Evolutionary conservation across 2,329 filamentous ascomycete species (phyloP), one percentile per base, ranked within the genome.

Genomic region (Microcyclosporella mali): DNA sequence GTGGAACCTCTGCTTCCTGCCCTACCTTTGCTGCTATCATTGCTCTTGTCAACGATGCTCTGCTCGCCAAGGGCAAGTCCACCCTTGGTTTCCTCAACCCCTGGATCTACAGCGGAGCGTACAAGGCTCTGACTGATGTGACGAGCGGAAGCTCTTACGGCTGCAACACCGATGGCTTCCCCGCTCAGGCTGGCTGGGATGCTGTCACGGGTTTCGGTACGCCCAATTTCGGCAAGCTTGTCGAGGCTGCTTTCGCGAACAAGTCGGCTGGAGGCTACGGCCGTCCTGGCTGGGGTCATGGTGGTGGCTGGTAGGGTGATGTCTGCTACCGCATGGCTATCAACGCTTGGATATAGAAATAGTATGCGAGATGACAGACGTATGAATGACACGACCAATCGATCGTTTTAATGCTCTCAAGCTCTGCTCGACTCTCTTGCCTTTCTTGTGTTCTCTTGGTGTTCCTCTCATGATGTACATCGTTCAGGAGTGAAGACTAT

Each of bases 41-140:
- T 33, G 67, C 75, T 1, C 68, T 84, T 6, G 65, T 84, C 45
- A 84, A 84, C 52, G 79, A 83, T 54, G 78, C 74, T 1, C 66
- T 78, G 21, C 58, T 82, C 21, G 64, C 69, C 0, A 63, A 60
- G 2, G 73, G 73, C 4, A 71, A 74, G 57, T 58, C 70, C 0
- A 57, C 67, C 0, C 61, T 81, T 34, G 78, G 78, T 0, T 81
- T 77, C 64, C 46, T 81, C 34, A 81, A 81, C 52, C 77, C 77
- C 0, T 79, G 75, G 74, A 53, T 81, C 2, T 81, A 81, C 56
- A 64, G 63, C 6, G 57, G 59, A 35, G 71, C 69, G 2, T 68
- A 67, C 45, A 59, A 66, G 50, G 73, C 66, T 0, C 64, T 78
- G 15, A 77, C 64, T 0, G 76, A 79, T 52, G 67, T 61, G 51